phyloP scores from a whole-genome alignment of 129 eudicot genomes.

The Erigeron canadensis region DNA sequence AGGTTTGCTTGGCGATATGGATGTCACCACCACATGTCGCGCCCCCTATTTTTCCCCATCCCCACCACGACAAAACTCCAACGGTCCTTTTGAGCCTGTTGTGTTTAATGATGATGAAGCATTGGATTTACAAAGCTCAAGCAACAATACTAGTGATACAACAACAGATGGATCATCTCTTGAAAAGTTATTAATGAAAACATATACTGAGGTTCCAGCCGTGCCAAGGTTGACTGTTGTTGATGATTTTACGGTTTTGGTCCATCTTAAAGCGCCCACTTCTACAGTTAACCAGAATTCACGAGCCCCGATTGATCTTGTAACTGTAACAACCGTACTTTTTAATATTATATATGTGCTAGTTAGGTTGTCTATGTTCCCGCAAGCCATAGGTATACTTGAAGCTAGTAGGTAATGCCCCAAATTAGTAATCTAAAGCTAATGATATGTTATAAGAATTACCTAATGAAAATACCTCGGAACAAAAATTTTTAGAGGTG shows the following conservation, averaged over 20 bases:
- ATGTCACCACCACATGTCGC: constrained; percentile 50
- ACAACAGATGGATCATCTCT: constrained; percentile 22
- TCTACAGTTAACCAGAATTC: constrained; percentile 40
- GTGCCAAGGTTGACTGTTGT: constrained; percentile 33
- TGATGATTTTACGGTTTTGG: constrained; percentile 50
- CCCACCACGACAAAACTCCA: constrained; percentile 51
- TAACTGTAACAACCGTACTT: too few species aligned
- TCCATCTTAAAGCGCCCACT: constrained; percentile 69
- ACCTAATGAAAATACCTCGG: too few species aligned
- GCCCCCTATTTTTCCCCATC: too few species aligned
- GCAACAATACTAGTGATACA: constrained; percentile 10
- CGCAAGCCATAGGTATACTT: too few species aligned
- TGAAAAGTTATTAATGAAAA: constrained; percentile 40
- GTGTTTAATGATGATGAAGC: constrained; percentile 61
- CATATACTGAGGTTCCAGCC: constrained; percentile 58
- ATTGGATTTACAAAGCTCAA: constrained; percentile 32
- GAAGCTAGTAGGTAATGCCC: too few species aligned
- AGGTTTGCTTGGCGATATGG: constrained; percentile 45
- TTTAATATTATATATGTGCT: too few species aligned
- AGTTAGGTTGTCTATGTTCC: too few species aligned
- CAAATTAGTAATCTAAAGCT: too few species aligned
- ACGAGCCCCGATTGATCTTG: constrained; percentile 82
- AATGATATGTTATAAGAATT: too few species aligned
- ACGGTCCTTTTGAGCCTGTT: constrained; percentile 54
- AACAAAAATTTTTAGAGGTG: too few species aligned